phyloP scores from a whole-genome alignment of 805 yeast species.

The Ogataea pignaliae region DNA sequence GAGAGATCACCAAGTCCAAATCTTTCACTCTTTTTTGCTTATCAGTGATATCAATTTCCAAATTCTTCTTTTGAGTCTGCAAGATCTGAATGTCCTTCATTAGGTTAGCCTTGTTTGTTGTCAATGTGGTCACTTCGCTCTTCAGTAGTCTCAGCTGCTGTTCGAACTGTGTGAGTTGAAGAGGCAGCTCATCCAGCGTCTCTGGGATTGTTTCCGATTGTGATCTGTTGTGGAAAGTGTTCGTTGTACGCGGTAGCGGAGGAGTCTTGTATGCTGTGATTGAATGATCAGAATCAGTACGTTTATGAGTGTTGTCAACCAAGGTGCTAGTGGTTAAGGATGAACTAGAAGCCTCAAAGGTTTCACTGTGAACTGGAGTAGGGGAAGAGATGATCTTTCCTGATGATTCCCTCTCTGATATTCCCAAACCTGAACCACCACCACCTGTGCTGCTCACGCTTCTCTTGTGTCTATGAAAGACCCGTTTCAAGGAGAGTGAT shows the following conservation, averaged over 20 bases:
- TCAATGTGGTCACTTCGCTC: slow-evolving; percentile 37
- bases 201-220: slow-evolving; percentile 40
- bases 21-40: slow-evolving; percentile 15
- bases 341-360: slow-evolving; percentile 1
- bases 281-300: slow-evolving; percentile 28
- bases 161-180: slow-evolving; percentile 32
- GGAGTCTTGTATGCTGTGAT: slow-evolving; percentile 38
- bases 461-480: slow-evolving; percentile 25
- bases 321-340: not conserved
- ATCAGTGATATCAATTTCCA: slow-evolving; percentile 41
- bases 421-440: slow-evolving; percentile 1
- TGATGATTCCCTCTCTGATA: slow-evolving; percentile 10
- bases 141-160: slow-evolving; percentile 35
- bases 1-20: slow-evolving; percentile 5
- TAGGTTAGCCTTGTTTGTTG: slow-evolving; percentile 38
- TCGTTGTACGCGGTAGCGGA: slow-evolving; percentile 33
- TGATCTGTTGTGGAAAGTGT: slow-evolving; percentile 35
- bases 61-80: slow-evolving; percentile 38
- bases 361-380: slow-evolving; percentile 7
- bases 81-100: slow-evolving; percentile 50
- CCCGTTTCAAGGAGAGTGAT: slow-evolving; percentile 21
- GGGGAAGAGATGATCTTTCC: slow-evolving; percentile 15
- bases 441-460: slow-evolving; percentile 16
- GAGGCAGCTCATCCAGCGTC: slow-evolving; percentile 21
- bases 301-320: slow-evolving; percentile 10